Percentiles rank a stretch among this genome's conserved stretches.
Evolutionary conservation across 2,329 filamentous ascomycete genomes (phyloP).

Genomic region (Aspergillus flavus): DNA sequence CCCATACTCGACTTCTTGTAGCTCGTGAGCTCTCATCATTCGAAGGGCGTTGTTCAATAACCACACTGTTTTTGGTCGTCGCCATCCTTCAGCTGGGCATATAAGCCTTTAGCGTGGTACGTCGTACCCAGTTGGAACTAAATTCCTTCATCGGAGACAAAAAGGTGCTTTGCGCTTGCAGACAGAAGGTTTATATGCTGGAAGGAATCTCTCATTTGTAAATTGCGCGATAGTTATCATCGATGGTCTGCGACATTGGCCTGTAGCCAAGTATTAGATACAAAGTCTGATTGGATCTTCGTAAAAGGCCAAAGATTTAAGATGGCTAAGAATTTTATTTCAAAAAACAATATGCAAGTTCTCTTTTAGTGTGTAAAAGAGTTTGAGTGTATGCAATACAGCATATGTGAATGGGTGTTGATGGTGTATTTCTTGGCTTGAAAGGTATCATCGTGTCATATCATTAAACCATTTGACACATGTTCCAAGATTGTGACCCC

Average conservation of each 20-base stretch:
- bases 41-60: background rate
- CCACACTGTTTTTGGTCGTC: background rate
- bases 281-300: background rate
- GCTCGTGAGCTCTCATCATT: background rate
- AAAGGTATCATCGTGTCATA: background rate
- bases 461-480: background rate
- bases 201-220: background rate
- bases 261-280: background rate
- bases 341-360: background rate
- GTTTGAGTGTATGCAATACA: background rate
- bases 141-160: background rate
- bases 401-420: background rate
- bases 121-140: background rate
- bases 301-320: background rate
- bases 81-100: background rate
- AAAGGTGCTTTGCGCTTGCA: background rate
- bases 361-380: background rate
- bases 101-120: background rate
- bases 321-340: background rate
- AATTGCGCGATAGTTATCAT: background rate
- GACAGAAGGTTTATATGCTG: background rate
- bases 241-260: background rate
- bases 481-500: background rate
- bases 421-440: conserved; percentile 15
- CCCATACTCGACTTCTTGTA: background rate